These are phyloP conservation scores for Crepidotus variabilis DNA, from an alignment of 768 basidiomycete genomes.

Conservation along the genomic window DNA sequence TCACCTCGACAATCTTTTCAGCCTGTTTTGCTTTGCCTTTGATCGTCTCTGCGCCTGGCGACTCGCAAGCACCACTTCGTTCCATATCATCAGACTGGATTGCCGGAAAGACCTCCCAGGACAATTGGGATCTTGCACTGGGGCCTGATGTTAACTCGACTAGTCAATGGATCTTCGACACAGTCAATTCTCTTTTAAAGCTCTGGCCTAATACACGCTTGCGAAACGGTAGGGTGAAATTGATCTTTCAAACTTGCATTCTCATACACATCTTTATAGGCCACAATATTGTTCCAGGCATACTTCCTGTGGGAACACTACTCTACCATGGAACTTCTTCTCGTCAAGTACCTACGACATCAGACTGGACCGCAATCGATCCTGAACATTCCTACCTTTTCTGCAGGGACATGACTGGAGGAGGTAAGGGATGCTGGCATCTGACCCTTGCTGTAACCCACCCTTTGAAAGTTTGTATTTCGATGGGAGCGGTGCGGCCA, in stretches of 20 bases:
- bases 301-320: slow-evolving; percentile 31
- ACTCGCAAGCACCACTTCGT: too few species aligned
- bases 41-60: too few species aligned
- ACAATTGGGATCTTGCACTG: not conserved
- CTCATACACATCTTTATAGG: too few species aligned
- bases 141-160: slow-evolving; percentile 16
- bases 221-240: slow-evolving; percentile 31
- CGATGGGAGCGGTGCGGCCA: slow-evolving; percentile 47
- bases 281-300: too few species aligned
- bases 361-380: slow-evolving; percentile 37
- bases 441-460: slow-evolving; percentile 34
- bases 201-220: slow-evolving; percentile 45
- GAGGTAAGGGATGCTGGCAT: slow-evolving; percentile 22
- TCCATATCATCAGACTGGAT: too few species aligned
- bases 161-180: slow-evolving; percentile 28
- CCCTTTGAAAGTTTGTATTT: slow-evolving; percentile 47
- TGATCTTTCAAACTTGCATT: too few species aligned
- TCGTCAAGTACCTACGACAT: slow-evolving; percentile 21
- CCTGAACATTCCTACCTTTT: slow-evolving; percentile 38
- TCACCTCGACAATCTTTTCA: too few species aligned
- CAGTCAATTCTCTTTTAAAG: slow-evolving; percentile 30
- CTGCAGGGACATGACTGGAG: slow-evolving; percentile 21
- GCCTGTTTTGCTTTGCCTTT: too few species aligned
- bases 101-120: too few species aligned
- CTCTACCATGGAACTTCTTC: slow-evolving; percentile 33